A percentile compares a stretch with the other conserved stretches of the same genome.
These are phyloP conservation scores for Carallia brachiata DNA, from an alignment of 345 rosid species.

Conservation along the genomic window DNA sequence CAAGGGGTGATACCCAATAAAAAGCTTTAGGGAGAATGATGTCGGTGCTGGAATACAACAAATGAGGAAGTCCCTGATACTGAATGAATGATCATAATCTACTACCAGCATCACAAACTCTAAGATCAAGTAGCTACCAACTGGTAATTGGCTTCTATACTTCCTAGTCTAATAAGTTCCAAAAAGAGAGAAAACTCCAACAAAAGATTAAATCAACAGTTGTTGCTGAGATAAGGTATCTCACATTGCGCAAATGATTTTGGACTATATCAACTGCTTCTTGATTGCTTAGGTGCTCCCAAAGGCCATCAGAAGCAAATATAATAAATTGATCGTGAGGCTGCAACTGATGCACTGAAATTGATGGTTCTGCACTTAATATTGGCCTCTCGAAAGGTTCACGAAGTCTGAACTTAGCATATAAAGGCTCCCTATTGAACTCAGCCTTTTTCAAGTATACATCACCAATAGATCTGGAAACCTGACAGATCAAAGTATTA, in stretches of 20 bases:
- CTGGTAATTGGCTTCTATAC: background rate
- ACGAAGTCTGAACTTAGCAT: conserved; percentile 60
- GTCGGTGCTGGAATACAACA: background rate
- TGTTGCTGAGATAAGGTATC: conserved; percentile 11
- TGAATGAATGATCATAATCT: background rate
- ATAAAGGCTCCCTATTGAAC: conserved; percentile 81
- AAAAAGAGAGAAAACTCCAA: background rate
- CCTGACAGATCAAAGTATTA: conserved; percentile 33
- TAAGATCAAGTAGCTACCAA: background rate
- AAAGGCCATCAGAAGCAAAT: conserved; percentile 83
- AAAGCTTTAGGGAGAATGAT: background rate
- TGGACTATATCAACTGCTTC: conserved; percentile 78
- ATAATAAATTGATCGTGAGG: conserved; percentile 65
- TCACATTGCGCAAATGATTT: conserved; percentile 58
- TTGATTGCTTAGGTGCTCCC: conserved; percentile 85
- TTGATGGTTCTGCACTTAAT: conserved; percentile 70
- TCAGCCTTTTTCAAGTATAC: conserved; percentile 75
- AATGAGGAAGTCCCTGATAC: background rate
- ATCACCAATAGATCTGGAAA: conserved; percentile 86
- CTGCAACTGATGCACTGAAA: conserved; percentile 61
- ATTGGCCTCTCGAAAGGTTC: conserved; percentile 64
- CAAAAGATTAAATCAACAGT: background rate
- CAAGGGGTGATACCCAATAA: background rate
- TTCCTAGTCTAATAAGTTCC: background rate
- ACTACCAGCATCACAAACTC: background rate